phyloP scores from a whole-genome alignment of 1,284 basidiomycete species.

The Boletellus dicymbophilus region DNA sequence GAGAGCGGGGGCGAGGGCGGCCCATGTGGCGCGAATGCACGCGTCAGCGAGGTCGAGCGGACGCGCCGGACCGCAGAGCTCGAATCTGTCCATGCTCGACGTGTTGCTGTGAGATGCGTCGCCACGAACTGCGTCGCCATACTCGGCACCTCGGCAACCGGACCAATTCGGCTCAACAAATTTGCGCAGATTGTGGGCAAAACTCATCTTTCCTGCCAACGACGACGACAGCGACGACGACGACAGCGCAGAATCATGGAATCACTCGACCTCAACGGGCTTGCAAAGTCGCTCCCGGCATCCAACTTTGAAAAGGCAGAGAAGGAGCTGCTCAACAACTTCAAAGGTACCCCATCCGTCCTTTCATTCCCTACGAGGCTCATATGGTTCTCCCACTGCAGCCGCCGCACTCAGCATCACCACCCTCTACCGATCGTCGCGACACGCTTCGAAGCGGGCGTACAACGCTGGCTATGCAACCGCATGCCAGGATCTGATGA shows the following conservation, averaged over 20 bases:
- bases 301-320: conserved; percentile 67
- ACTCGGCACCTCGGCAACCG: neutral
- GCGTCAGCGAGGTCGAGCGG: conserved; percentile 47
- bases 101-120: too few relatives aligned
- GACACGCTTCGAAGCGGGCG: conserved; percentile 70
- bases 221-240: conserved; percentile 16
- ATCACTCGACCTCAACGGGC: conserved; percentile 74
- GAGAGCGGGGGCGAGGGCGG: conserved; percentile 48
- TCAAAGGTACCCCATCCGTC: too few relatives aligned
- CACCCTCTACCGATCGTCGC: conserved; percentile 76
- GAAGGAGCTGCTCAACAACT: conserved; percentile 76
- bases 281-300: conserved; percentile 69
- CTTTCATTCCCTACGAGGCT: conserved; percentile 12
- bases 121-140: neutral
- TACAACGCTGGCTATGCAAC: conserved; percentile 77
- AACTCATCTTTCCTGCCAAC: neutral
- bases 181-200: neutral
- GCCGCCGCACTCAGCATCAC: conserved; percentile 80
- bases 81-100: conserved; percentile 6
- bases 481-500: conserved; percentile 75
- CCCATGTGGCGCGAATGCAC: conserved; percentile 62
- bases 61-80: conserved; percentile 33
- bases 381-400: conserved; percentile 35
- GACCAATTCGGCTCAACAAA: neutral
- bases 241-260: conserved; percentile 50